Conservation (phyloP, 352 stramenopile species). For the Phytopythium oedochilum region DNA sequence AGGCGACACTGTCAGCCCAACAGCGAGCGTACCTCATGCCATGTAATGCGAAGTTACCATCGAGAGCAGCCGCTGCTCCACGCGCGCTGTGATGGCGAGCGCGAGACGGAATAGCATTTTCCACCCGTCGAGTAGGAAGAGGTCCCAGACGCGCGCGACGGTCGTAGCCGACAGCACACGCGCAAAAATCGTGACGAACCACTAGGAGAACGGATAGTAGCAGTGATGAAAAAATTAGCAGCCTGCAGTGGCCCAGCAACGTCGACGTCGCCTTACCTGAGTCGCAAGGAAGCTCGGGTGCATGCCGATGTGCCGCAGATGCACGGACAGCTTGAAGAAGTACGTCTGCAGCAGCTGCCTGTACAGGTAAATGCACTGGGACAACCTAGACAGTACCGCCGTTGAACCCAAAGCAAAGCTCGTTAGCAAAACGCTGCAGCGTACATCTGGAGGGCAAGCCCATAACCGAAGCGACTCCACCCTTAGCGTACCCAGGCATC, state of each 20-base stretch:
- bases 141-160: conserved; percentile 64
- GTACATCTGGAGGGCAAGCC: background rate
- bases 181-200: conserved; percentile 84
- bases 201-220: conserved; percentile 24
- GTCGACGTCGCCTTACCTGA: conserved; percentile 30
- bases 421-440: background rate
- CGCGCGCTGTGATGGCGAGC: conserved; percentile 52
- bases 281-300: conserved; percentile 75
- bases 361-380: conserved; percentile 70
- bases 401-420: background rate
- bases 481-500: conserved; percentile 59
- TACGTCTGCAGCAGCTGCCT: conserved; percentile 63
- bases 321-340: conserved; percentile 57
- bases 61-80: conserved; percentile 47
- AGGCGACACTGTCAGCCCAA: too few relatives aligned
- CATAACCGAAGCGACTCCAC: background rate
- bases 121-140: conserved; percentile 74
- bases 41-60: conserved; percentile 26
- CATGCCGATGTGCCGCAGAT: conserved; percentile 76
- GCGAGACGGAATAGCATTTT: conserved; percentile 71
- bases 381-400: conserved; percentile 38
- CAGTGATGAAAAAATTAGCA: background rate
- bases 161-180: conserved; percentile 38
- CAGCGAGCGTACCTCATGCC: background rate
- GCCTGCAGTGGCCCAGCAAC: background rate